These are phyloP conservation scores for Russula foetens DNA, from an alignment of 768 basidiomycete species.

Conservation along the genomic window DNA sequence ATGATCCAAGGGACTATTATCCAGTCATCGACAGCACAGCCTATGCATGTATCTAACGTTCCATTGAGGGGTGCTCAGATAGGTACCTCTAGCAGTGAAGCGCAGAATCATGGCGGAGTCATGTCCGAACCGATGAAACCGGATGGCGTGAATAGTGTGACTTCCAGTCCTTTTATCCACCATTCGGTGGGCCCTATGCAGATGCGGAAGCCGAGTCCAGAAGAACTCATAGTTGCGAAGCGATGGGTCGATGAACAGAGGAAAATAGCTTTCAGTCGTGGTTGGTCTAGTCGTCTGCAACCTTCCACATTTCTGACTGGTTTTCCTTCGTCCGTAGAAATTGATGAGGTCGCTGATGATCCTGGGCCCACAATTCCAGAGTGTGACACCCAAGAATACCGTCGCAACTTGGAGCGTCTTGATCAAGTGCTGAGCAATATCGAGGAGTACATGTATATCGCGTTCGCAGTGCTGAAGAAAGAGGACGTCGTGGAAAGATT, in stretches of 20 bases:
- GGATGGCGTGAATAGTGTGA: neutral
- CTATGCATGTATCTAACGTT: too few relatives aligned
- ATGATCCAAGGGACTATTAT: too few relatives aligned
- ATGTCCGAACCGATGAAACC: too few relatives aligned
- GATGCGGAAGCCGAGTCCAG: neutral
- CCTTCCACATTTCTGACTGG: neutral
- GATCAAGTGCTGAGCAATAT: neutral
- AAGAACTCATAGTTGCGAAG: neutral
- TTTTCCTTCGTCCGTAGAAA: neutral
- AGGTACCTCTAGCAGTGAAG: too few relatives aligned
- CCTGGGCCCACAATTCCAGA: neutral
- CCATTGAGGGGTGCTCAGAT: too few relatives aligned
- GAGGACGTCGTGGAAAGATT: neutral
- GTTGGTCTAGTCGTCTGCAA: neutral
- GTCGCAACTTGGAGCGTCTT: constrained; percentile 7
- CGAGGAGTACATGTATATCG: constrained; percentile 7
- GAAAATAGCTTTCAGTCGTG: neutral
- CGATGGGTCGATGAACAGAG: constrained; percentile 2
- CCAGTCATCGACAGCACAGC: too few relatives aligned
- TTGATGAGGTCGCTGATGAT: neutral
- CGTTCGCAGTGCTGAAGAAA: constrained; percentile 5
- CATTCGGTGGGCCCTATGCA: neutral
- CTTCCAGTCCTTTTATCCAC: neutral
- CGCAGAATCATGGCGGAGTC: too few relatives aligned
- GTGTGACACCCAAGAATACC: constrained; percentile 4